Evolutionary conservation across 768 basidiomycete species (phyloP).

Genomic region (Pulveroboletus sp.): DNA sequence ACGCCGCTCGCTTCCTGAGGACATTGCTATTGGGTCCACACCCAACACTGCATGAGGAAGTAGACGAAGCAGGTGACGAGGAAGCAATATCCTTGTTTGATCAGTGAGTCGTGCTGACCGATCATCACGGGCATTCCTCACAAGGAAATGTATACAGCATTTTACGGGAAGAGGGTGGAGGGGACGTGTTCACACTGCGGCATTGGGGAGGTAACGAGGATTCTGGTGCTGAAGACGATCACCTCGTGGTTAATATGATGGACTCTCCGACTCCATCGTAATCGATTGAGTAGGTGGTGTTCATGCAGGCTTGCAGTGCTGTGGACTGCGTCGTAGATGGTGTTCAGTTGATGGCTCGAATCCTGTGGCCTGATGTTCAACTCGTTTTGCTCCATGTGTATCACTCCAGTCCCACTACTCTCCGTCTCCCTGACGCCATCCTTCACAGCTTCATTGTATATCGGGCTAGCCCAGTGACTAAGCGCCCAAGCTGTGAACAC

Average conservation of each 20-base stretch:
- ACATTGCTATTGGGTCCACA: slow-evolving; percentile 30
- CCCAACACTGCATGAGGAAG: slow-evolving; percentile 27
- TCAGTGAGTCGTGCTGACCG: slow-evolving; percentile 44
- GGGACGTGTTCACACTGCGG: slow-evolving; percentile 50
- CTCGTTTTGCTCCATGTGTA: slow-evolving; percentile 2
- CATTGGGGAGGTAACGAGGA: slow-evolving; percentile 34
- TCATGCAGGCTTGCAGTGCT: slow-evolving; percentile 4
- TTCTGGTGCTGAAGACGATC: slow-evolving; percentile 21
- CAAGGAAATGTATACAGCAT: slow-evolving; percentile 40
- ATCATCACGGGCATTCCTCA: slow-evolving; percentile 5
- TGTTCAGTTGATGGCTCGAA: not conserved
- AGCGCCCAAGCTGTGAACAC: slow-evolving; percentile 12
- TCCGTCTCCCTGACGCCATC: not conserved
- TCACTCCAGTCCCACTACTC: not conserved
- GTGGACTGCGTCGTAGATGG: slow-evolving; percentile 9
- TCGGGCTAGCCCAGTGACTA: not conserved
- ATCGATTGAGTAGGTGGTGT: slow-evolving; percentile 6
- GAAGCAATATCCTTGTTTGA: slow-evolving; percentile 66
- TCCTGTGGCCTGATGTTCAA: slow-evolving; percentile 8
- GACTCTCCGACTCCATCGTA: slow-evolving; percentile 16
- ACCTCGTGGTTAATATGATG: slow-evolving; percentile 20
- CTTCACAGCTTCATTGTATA: slow-evolving; percentile 3
- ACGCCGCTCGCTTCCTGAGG: slow-evolving; percentile 35
- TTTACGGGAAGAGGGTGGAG: slow-evolving; percentile 50
- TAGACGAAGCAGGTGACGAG: slow-evolving; percentile 37